These are phyloP conservation scores for cucumber (Cucumis sativus) DNA, from an alignment of 306 rosid species.

Conservation along the genomic window DNA sequence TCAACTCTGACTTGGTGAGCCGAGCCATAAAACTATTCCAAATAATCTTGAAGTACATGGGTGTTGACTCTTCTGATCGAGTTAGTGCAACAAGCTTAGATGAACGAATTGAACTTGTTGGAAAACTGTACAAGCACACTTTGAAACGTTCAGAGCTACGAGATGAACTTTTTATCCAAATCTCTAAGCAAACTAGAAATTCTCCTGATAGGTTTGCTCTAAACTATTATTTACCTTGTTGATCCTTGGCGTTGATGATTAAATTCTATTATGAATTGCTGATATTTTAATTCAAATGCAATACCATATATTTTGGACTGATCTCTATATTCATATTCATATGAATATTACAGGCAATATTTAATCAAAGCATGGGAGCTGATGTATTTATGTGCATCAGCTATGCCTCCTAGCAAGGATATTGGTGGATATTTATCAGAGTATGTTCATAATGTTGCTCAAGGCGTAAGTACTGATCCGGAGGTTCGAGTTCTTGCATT, in stretches of 20 bases:
- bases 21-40: conserved; percentile 83
- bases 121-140: conserved; percentile 79
- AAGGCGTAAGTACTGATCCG: conserved; percentile 42
- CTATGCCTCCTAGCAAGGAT: conserved; percentile 95
- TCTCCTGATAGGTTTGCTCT: conserved; percentile 67
- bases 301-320: background rate
- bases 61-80: conserved; percentile 74
- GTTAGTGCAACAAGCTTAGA: conserved; percentile 51
- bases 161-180: conserved; percentile 86
- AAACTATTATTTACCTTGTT: background rate
- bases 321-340: background rate
- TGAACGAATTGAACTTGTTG: conserved; percentile 69
- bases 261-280: background rate
- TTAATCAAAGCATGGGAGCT: conserved; percentile 92
- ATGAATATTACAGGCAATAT: conserved; percentile 43
- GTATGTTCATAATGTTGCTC: conserved; percentile 68
- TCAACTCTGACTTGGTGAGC: conserved; percentile 64
- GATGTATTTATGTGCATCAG: conserved; percentile 75
- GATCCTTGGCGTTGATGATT: background rate
- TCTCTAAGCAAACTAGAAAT: conserved; percentile 88
- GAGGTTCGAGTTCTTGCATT: conserved; percentile 68
- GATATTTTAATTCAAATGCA: background rate
- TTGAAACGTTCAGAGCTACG: conserved; percentile 86
- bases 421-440: conserved; percentile 76
- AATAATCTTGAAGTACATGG: conserved; percentile 79